A percentile compares a stretch with the other conserved stretches of the same genome.
These are phyloP conservation scores for Ceratobasidium sp. DNA, from an alignment of 1,284 basidiomycete species.

Conservation along the genomic window DNA sequence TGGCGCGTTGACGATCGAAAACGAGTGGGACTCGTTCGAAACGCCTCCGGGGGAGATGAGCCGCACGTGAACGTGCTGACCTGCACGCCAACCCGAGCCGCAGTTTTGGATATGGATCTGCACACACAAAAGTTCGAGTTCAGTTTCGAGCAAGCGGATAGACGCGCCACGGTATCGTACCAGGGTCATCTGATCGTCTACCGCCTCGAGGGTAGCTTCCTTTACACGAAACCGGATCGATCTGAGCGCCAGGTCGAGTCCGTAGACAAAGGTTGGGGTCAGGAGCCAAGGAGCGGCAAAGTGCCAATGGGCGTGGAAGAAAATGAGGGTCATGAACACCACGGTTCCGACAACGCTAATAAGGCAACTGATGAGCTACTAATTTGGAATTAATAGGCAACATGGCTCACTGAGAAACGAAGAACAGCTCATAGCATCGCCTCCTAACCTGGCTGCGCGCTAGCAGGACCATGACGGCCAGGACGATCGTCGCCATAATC, in stretches of 20 bases:
- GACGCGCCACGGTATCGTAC: conserved; percentile 59
- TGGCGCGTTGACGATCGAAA: conserved; percentile 81
- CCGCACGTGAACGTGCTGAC: conserved; percentile 82
- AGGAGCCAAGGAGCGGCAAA: conserved; percentile 85
- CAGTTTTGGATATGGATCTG: conserved; percentile 82
- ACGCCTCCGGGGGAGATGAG: conserved; percentile 77
- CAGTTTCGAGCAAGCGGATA: conserved; percentile 11
- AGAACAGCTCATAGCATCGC: conserved; percentile 67
- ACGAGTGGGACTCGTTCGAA: conserved; percentile 81
- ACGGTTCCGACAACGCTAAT: conserved; percentile 68
- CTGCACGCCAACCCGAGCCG: conserved; percentile 79
- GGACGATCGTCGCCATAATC: conserved; percentile 71
- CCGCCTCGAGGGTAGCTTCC: conserved; percentile 75
- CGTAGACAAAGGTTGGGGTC: conserved; percentile 82
- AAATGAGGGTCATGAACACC: conserved; percentile 82
- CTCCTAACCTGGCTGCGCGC: conserved; percentile 65
- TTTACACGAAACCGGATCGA: conserved; percentile 78
- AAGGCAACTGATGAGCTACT: not conserved
- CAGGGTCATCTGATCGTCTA: conserved; percentile 77
- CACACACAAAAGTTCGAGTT: not conserved
- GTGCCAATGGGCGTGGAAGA: conserved; percentile 75
- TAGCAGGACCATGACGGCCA: conserved; percentile 69
- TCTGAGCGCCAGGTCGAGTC: conserved; percentile 78
- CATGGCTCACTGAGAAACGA: conserved; percentile 65
- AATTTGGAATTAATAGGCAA: conserved; percentile 59